Conservation (phyloP, 1,284 basidiomycete genomes). For the Spongispora temasekensis region DNA sequence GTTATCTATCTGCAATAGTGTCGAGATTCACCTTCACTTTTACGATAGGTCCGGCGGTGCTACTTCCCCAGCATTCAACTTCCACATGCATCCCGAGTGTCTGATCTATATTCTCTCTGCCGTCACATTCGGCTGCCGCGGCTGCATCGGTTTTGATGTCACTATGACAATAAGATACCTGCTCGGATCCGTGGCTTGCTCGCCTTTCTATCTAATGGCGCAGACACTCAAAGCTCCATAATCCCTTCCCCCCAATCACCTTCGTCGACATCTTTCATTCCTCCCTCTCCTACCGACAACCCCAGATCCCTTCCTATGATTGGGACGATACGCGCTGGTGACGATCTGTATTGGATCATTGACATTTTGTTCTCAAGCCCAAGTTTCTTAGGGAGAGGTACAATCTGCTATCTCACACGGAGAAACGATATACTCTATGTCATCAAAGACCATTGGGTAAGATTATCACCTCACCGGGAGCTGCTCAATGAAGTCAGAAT, state of each 20-base stretch:
- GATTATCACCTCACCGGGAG: neutral
- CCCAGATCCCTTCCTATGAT: neutral
- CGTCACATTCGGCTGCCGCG: neutral
- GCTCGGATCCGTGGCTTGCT: neutral
- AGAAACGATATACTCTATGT: neutral
- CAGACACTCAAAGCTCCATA: too few relatives aligned
- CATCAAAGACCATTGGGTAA: constrained; percentile 6
- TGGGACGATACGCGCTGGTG: neutral
- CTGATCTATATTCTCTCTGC: neutral
- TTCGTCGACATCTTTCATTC: neutral
- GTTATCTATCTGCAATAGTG: neutral
- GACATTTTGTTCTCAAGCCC: constrained; percentile 2
- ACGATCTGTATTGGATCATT: neutral
- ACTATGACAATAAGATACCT: neutral
- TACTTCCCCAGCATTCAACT: neutral
- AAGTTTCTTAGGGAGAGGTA: constrained; percentile 1
- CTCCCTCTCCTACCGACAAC: neutral
- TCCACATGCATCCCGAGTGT: neutral
- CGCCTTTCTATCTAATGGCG: neutral
- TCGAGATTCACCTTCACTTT: neutral
- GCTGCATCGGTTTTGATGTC: neutral
- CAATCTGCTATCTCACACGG: neutral
- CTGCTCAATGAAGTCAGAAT: neutral
- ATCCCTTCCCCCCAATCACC: neutral
- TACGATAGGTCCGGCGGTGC: neutral